These are phyloP conservation scores for Jaapia argillacea DNA, from an alignment of 768 basidiomycete genomes.

Conservation along the genomic window DNA sequence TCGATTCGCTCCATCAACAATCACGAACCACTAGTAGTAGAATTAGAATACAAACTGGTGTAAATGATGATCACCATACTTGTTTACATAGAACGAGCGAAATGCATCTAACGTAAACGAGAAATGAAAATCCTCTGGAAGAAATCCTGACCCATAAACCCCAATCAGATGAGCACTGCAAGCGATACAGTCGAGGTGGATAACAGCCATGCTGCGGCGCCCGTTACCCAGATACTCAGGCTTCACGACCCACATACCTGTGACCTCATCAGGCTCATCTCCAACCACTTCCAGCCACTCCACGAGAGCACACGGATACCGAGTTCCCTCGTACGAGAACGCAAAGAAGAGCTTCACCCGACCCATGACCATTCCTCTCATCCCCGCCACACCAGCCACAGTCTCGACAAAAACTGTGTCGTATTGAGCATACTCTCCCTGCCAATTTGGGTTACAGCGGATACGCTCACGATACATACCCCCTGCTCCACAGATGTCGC, in stretches of 20 bases:
- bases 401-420: neutral
- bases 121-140: neutral
- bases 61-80: neutral
- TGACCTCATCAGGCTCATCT: neutral
- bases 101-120: neutral
- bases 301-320: neutral
- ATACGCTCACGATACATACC: neutral
- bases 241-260: neutral
- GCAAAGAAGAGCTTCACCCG: neutral
- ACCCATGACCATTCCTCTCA: neutral
- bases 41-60: no score
- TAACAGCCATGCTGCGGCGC: neutral
- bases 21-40: no score
- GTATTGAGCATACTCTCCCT: neutral
- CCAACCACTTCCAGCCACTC: neutral
- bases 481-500: neutral
- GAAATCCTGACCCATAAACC: neutral
- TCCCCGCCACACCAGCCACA: neutral
- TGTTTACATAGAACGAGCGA: neutral
- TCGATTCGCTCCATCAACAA: no score
- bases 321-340: neutral
- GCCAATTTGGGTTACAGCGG: neutral
- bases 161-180: neutral
- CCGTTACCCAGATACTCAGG: neutral
- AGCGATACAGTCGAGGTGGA: neutral